These are phyloP conservation scores for Pseudodiploospora longispora DNA, from an alignment of 2,329 filamentous ascomycete genomes.

Conservation along the genomic window DNA sequence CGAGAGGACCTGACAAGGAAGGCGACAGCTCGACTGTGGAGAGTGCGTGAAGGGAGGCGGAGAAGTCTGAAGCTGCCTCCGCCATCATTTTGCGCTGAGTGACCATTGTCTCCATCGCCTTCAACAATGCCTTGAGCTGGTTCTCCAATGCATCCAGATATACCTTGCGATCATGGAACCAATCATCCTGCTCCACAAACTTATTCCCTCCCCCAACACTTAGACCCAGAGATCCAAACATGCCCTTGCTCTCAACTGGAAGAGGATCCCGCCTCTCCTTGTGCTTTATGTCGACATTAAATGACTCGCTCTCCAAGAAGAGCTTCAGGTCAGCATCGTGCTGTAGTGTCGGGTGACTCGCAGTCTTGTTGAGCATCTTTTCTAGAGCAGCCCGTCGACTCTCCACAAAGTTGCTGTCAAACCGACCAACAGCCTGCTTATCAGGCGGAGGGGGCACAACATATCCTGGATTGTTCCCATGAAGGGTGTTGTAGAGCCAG, in stretches of 20 bases:
- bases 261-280: conserved; percentile 87
- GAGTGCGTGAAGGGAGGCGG: conserved; percentile 82
- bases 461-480: conserved; percentile 88
- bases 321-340: conserved; percentile 92
- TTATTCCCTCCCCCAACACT: conserved; percentile 71
- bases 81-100: conserved; percentile 86
- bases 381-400: conserved; percentile 83
- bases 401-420: conserved; percentile 95
- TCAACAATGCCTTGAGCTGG: conserved; percentile 82
- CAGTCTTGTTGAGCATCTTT: conserved; percentile 96
- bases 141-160: conserved; percentile 92
- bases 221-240: conserved; percentile 78
- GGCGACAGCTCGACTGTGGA: conserved; percentile 90
- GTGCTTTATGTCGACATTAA: conserved; percentile 95
- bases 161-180: conserved; percentile 94
- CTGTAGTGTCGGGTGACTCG: conserved; percentile 80
- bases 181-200: conserved; percentile 97
- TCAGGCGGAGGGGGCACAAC: conserved; percentile 94
- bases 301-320: conserved; percentile 91
- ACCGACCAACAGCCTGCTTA: conserved; percentile 93
- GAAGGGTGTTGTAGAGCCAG: conserved; percentile 93
- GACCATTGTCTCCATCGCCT: conserved; percentile 90
- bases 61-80: conserved; percentile 90
- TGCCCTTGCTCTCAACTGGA: conserved; percentile 82
- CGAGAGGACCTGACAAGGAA: conserved; percentile 77